Conservation (phyloP, 768 basidiomycete species). For the Boletellus sp. region DNA sequence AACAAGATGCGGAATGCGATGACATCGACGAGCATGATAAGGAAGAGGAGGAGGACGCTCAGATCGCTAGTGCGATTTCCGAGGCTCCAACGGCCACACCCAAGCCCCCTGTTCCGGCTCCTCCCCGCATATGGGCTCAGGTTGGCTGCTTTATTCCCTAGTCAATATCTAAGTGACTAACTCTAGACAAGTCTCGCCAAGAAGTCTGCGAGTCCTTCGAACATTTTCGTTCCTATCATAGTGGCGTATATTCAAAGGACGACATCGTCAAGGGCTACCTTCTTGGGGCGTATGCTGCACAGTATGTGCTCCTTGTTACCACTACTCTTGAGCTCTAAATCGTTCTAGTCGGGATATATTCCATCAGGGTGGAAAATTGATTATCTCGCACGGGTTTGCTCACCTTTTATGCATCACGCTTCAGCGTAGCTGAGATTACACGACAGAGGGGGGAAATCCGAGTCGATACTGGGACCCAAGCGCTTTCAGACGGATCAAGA, state of each 20-base stretch:
- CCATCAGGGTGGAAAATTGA: conserved; percentile 58
- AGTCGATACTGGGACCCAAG: conserved; percentile 47
- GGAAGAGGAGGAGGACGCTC: conserved; percentile 10
- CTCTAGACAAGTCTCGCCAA: conserved; percentile 59
- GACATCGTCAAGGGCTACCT: conserved; percentile 72
- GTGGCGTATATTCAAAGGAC: conserved; percentile 68
- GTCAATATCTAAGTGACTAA: background rate
- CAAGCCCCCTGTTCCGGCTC: conserved; percentile 25
- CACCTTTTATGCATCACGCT: background rate
- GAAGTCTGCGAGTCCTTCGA: conserved; percentile 80
- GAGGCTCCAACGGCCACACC: background rate
- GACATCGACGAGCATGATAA: conserved; percentile 4
- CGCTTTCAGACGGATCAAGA: conserved; percentile 50
- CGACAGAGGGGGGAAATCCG: conserved; percentile 64
- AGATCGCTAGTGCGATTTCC: conserved; percentile 10
- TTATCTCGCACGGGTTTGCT: conserved; percentile 80
- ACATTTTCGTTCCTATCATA: conserved; percentile 66
- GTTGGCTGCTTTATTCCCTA: conserved; percentile 26
- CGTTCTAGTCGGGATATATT: conserved; percentile 63
- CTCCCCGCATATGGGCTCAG: conserved; percentile 44
- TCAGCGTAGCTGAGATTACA: background rate
- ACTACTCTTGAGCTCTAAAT: conserved; percentile 9
- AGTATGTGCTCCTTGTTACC: conserved; percentile 36
- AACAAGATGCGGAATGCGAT: conserved; percentile 14
- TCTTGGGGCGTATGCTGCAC: conserved; percentile 64